Base-by-base conservation (phyloP, 176 grass and related monocot species). In the Tillandsia leiboldiana region DNA sequence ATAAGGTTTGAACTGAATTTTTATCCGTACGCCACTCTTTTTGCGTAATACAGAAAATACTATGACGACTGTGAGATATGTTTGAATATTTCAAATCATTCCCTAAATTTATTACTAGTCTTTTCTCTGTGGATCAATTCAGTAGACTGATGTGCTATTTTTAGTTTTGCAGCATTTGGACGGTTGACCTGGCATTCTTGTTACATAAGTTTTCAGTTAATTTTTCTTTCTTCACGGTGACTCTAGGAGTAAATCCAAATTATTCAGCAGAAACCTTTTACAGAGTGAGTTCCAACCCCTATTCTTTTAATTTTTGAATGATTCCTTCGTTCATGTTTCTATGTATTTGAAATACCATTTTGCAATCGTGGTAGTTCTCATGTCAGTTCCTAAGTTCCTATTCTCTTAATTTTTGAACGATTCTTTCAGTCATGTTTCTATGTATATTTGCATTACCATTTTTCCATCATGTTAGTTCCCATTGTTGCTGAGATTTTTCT, bases 141-240 rank as follows among this genome's bases (percentile, higher is more conserved):
- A 23, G 61, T 68, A 50, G 26, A 17, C 17, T 71, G 8, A 49
- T 83, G 26, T 65, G 72, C 66, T 74, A 62, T 23, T 67, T 57
- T 22, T 26, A 1, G 29, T 63, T 68, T 70, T 89, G 51, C 88
- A 92, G 92, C 76, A 78, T 87, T 57, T 96, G 92, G 88, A 96
- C 92, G 20, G 88, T 96, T 51, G 88, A 96, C 78, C 76, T 96
- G 56, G 92, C 92, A 26, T 90, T 81, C 73, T 69, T 96, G 62
- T 81, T 92, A 26, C 84, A 92, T 52, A 96, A 79, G 70, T 96
- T 96, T 77, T 87, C 88, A 51, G 86, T 96, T 65, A 71, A 70
- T 61, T 96, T 96, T 82, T 89, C 81, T 23, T 96, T 96, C 79
- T 85, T 87, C 20, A 96, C 92, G 14, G 88, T 96, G n/a, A 96